Conservation (phyloP, 1,284 basidiomycete species). For the Hypsizygus ulmarius region DNA sequence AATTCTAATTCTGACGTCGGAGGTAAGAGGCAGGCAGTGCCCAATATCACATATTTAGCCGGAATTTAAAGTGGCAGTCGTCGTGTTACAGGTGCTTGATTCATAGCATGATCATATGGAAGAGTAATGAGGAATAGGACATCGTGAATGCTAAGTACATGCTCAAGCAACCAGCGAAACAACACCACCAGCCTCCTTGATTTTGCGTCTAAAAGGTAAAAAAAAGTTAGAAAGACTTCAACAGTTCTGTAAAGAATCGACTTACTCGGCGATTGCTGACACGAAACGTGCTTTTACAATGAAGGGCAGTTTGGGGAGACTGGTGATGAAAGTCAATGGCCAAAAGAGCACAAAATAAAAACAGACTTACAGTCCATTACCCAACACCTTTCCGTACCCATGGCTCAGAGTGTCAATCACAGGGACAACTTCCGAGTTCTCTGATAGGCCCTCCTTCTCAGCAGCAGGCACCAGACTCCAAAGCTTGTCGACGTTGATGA, state of each 20-base stretch:
- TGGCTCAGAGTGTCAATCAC: constrained; percentile 86
- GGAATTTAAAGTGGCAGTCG: too few species aligned
- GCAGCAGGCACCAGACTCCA: constrained; percentile 78
- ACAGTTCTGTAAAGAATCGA: constrained; percentile 20
- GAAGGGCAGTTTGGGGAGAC: constrained; percentile 81
- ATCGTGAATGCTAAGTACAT: constrained; percentile 23
- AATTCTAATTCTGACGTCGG: background rate
- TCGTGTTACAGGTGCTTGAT: constrained; percentile 14
- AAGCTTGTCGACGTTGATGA: constrained; percentile 96
- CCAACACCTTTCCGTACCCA: constrained; percentile 91
- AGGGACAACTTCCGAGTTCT: constrained; percentile 77
- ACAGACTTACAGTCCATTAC: constrained; percentile 73
- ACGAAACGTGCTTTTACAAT: constrained; percentile 97
- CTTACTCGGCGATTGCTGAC: constrained; percentile 84
- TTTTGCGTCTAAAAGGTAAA: constrained; percentile 57
- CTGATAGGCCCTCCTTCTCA: constrained; percentile 72
- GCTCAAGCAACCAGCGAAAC: constrained; percentile 86
- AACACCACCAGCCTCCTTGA: constrained; percentile 93
- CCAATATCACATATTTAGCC: background rate
- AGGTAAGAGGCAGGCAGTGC: too few species aligned
- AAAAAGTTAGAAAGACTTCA: constrained; percentile 6
- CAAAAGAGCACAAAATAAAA: background rate
- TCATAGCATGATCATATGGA: constrained; percentile 20
- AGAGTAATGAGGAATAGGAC: constrained; percentile 20
- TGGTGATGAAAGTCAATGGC: constrained; percentile 26